These are phyloP conservation scores for Lasiodiplodia sp. DNA, from an alignment of 2,329 filamentous ascomycete genomes.

Conservation along the genomic window DNA sequence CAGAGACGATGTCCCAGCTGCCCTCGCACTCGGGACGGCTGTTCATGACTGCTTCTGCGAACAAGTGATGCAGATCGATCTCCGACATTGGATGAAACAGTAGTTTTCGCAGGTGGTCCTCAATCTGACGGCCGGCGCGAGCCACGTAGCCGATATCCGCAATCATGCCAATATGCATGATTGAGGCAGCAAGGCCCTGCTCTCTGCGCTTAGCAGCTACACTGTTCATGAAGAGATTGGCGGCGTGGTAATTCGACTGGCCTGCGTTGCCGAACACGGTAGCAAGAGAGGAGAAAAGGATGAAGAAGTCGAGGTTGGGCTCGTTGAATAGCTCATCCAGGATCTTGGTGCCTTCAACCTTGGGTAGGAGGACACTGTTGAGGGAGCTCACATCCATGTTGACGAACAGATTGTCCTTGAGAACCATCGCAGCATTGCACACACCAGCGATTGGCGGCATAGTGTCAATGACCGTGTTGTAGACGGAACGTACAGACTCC, in stretches of 20 bases:
- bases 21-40: background rate
- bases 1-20: background rate
- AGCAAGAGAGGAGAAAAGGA: constrained; percentile 36
- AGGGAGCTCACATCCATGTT: constrained; percentile 30
- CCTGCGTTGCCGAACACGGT: constrained; percentile 33
- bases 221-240: constrained; percentile 49
- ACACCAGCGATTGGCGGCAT: constrained; percentile 35
- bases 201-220: constrained; percentile 47
- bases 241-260: constrained; percentile 37
- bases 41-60: constrained; percentile 61
- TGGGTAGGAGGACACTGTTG: constrained; percentile 32
- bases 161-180: constrained; percentile 51
- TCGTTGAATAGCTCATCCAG: constrained; percentile 35
- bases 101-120: constrained; percentile 1
- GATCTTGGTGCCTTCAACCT: constrained; percentile 33
- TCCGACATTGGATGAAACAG: constrained; percentile 50
- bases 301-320: constrained; percentile 37
- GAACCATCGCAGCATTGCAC: constrained; percentile 36
- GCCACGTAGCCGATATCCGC: constrained; percentile 53
- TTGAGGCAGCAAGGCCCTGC: constrained; percentile 49
- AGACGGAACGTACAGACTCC: background rate
- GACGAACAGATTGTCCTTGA: constrained; percentile 33
- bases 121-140: background rate
- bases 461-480: constrained; percentile 16
- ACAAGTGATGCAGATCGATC: constrained; percentile 59